Conservation (phyloP, 345 rosid species). For the Corchorus capsularis region DNA sequence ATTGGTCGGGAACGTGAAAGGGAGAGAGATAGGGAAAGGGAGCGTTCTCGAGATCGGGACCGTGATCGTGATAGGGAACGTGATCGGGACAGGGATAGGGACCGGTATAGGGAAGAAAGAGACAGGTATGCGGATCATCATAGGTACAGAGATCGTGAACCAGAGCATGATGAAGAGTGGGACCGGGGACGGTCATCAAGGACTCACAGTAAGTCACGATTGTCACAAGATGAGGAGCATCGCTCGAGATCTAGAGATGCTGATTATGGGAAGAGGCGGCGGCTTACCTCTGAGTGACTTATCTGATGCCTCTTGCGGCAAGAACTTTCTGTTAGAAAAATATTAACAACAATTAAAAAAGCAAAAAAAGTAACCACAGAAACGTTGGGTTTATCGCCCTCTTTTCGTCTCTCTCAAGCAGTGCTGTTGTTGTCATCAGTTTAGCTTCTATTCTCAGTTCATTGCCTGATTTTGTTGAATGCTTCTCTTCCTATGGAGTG, state of each 20-base stretch:
- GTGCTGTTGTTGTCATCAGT: slow-evolving; percentile 24
- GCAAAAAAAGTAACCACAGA: neutral
- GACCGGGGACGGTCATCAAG: slow-evolving; percentile 66
- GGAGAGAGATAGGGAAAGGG: slow-evolving; percentile 61
- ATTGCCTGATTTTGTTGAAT: slow-evolving; percentile 28
- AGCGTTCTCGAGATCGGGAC: slow-evolving; percentile 60
- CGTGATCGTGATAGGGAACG: slow-evolving; percentile 57
- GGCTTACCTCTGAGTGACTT: slow-evolving; percentile 56
- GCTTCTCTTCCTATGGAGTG: slow-evolving; percentile 20
- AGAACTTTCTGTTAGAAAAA: neutral
- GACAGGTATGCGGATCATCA: slow-evolving; percentile 62
- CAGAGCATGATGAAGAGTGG: slow-evolving; percentile 68
- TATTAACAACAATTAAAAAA: neutral
- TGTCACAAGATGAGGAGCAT: slow-evolving; percentile 66
- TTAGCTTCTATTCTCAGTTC: slow-evolving; percentile 20
- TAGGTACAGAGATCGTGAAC: slow-evolving; percentile 56
- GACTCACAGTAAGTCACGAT: slow-evolving; percentile 60
- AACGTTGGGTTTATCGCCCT: slow-evolving; percentile 14
- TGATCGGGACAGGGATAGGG: slow-evolving; percentile 64
- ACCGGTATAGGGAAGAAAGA: slow-evolving; percentile 61
- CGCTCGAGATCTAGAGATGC: slow-evolving; percentile 72
- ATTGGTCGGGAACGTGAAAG: slow-evolving; percentile 62
- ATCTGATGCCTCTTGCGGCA: neutral
- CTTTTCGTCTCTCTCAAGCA: slow-evolving; percentile 17
- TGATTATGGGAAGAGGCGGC: slow-evolving; percentile 83